Evolutionary conservation across 164 flowering plant genomes (phyloP).

Genomic region (Annona squamosa): DNA sequence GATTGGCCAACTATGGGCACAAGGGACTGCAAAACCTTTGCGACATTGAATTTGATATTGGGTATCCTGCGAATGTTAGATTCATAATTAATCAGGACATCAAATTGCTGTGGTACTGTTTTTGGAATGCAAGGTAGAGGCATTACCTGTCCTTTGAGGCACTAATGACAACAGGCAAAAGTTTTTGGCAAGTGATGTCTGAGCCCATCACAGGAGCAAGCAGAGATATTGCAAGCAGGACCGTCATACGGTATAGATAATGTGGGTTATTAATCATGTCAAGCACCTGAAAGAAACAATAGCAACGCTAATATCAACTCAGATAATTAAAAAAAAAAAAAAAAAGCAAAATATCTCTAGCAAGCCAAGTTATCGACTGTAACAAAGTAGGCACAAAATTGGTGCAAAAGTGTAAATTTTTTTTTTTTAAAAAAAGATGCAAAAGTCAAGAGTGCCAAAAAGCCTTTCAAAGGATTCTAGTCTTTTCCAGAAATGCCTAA

Average conservation of each 20-base stretch:
- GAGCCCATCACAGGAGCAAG: constrained; percentile 95
- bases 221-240: constrained; percentile 71
- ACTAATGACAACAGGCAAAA: constrained; percentile 64
- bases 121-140: background rate
- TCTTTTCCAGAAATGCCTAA: no score
- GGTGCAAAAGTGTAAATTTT: no score
- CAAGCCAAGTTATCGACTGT: no score
- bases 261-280: constrained; percentile 79
- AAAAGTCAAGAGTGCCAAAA: no score
- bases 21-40: constrained; percentile 76
- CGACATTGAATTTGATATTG: constrained; percentile 81
- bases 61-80: constrained; percentile 54
- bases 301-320: background rate
- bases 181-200: constrained; percentile 82
- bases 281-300: constrained; percentile 47
- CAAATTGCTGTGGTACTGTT: background rate
- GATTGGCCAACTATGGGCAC: constrained; percentile 68
- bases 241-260: constrained; percentile 84
- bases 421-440: no score
- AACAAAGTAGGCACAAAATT: no score
- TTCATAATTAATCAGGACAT: background rate
- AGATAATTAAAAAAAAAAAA: background rate
- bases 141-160: constrained; percentile 79
- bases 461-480: no score
- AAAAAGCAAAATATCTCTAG: no score